Evolutionary conservation across 352 stramenopile species (phyloP).

Genomic region (Globisporangium emineosum): DNA sequence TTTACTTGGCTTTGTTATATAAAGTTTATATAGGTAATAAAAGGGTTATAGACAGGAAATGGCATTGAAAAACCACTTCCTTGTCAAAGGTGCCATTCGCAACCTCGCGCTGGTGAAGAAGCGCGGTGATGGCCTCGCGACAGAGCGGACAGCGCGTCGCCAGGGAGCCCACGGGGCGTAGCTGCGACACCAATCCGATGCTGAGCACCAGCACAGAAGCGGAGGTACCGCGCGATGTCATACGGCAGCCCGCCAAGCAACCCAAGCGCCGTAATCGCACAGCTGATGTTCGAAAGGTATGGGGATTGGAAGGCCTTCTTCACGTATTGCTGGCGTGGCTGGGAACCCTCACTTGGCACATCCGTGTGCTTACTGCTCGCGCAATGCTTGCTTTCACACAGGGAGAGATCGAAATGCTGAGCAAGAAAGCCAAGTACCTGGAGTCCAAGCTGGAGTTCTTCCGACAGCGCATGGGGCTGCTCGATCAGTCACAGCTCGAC

Average conservation of each 20-base stretch:
- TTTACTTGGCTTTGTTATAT: no score
- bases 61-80: not conserved
- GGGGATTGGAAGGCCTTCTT: not conserved
- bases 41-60: no score
- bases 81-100: not conserved
- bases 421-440: not conserved
- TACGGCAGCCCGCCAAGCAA: not conserved
- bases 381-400: not conserved
- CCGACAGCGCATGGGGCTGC: not conserved
- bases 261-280: not conserved
- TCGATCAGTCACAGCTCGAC: not conserved
- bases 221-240: not conserved
- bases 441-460: not conserved
- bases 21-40: no score
- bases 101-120: no score
- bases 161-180: not conserved
- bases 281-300: not conserved
- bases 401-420: not conserved
- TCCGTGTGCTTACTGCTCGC: no score
- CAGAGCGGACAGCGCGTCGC: no score
- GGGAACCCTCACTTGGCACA: no score
- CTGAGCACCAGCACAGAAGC: not conserved
- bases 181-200: not conserved
- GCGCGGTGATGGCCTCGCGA: not conserved
- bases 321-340: not conserved